Conservation (phyloP, 129 eudicot species). For the Oenanthe sinensis region DNA sequence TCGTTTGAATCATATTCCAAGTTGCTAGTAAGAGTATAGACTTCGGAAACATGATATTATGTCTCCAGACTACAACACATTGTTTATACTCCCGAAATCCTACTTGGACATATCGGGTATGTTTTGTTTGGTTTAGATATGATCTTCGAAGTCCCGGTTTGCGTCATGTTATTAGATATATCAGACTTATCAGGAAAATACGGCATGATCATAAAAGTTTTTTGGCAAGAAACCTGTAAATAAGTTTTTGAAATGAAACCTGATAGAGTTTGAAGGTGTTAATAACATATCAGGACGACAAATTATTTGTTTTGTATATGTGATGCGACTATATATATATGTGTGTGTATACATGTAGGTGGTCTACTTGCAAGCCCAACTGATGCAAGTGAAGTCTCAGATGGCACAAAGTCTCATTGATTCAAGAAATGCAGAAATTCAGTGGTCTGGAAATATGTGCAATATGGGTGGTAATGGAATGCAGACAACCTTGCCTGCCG, state of each 20-base stretch:
- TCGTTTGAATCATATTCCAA: not conserved
- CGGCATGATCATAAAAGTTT: not conserved
- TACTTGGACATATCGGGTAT: not conserved
- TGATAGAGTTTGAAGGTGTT: not conserved
- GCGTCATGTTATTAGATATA: not conserved
- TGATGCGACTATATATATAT: not conserved
- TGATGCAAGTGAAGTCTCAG: slow-evolving; percentile 89
- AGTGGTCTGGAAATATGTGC: slow-evolving; percentile 34
- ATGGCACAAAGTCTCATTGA: slow-evolving; percentile 51
- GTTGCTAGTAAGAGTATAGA: not conserved
- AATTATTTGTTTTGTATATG: not conserved
- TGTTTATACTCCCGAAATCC: not conserved
- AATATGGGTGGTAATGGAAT: not conserved
- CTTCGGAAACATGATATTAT: not conserved
- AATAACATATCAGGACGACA: not conserved
- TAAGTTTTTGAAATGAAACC: not conserved
- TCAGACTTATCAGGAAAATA: not conserved
- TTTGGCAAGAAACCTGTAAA: no score
- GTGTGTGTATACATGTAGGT: slow-evolving; percentile 47
- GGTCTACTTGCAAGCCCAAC: slow-evolving; percentile 78
- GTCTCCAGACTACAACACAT: not conserved
- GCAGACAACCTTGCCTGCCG: slow-evolving; percentile 5
- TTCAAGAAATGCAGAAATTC: slow-evolving; percentile 41
- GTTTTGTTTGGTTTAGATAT: not conserved
- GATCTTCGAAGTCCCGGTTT: not conserved